These are phyloP conservation scores for Stephania japonica DNA, from an alignment of 164 flowering plant genomes.

Conservation along the genomic window DNA sequence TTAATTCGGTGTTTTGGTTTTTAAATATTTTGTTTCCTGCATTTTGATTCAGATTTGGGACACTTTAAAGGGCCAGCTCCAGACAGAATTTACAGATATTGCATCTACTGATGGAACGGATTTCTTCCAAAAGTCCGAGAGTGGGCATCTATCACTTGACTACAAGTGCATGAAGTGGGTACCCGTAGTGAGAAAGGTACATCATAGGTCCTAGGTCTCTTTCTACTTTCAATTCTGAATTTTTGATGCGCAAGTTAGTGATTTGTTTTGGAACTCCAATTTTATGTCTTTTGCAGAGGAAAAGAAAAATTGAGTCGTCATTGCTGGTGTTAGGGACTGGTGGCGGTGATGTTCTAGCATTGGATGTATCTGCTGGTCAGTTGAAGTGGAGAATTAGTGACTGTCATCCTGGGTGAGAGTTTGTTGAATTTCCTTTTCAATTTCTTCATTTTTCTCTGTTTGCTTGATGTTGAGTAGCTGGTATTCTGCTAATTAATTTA, in stretches of 20 bases:
- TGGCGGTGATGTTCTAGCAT: constrained; percentile 79
- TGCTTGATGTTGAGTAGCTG: background rate
- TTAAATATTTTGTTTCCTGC: background rate
- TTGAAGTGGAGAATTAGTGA: constrained; percentile 74
- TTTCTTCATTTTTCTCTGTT: background rate
- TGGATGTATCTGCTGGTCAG: constrained; percentile 78
- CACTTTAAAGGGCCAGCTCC: constrained; percentile 74
- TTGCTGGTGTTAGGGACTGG: constrained; percentile 80
- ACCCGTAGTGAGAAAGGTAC: constrained; percentile 57
- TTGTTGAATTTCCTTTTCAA: background rate
- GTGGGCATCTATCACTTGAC: constrained; percentile 86
- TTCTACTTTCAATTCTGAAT: background rate
- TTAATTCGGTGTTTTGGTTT: background rate
- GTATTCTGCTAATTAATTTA: background rate
- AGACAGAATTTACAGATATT: constrained; percentile 75
- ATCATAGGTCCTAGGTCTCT: background rate
- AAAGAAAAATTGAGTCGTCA: constrained; percentile 52
- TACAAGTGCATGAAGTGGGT: constrained; percentile 93
- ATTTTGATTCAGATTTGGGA: constrained; percentile 75
- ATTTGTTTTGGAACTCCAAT: background rate
- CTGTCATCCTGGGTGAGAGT: constrained; percentile 91
- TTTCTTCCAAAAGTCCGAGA: constrained; percentile 35
- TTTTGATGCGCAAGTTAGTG: background rate
- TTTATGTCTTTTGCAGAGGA: constrained; percentile 41
- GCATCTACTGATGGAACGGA: constrained; percentile 33